A percentile compares a stretch with the other conserved stretches of the same genome.
Evolutionary conservation across 192 early-diverging fungal species (phyloP).

Genomic region (Spizellomyces sp.): DNA sequence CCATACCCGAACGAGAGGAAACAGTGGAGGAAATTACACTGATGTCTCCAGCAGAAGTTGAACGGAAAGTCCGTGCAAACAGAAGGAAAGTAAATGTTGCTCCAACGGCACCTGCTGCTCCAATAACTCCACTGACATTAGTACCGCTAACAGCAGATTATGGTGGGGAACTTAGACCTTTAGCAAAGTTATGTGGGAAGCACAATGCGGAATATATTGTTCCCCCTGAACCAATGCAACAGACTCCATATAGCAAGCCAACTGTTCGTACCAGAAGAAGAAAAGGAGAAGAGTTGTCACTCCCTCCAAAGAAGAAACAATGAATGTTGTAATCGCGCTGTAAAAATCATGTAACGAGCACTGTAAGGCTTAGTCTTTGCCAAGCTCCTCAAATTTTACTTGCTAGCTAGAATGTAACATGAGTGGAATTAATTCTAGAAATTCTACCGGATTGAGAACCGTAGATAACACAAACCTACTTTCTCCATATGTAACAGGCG

Average conservation of each 20-base stretch:
- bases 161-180: no score
- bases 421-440: slow-evolving; percentile 5
- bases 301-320: not conserved
- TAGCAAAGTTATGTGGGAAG: no score
- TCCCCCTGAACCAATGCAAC: not conserved
- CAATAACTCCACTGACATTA: no score
- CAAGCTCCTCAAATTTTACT: not conserved
- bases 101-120: no score
- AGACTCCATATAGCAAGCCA: not conserved
- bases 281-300: not conserved
- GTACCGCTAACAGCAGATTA: no score
- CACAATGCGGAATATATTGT: not conserved
- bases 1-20: no score
- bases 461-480: not conserved
- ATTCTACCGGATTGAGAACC: not conserved
- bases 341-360: not conserved
- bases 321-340: not conserved
- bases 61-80: no score
- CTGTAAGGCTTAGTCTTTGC: not conserved
- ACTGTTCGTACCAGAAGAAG: not conserved
- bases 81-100: no score
- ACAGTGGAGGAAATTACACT: no score
- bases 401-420: not conserved
- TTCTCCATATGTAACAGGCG: slow-evolving; percentile 4
- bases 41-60: no score